These are phyloP conservation scores for Hypoxylon trugodes DNA, from an alignment of 495 filamentous ascomycete species.

Conservation along the genomic window DNA sequence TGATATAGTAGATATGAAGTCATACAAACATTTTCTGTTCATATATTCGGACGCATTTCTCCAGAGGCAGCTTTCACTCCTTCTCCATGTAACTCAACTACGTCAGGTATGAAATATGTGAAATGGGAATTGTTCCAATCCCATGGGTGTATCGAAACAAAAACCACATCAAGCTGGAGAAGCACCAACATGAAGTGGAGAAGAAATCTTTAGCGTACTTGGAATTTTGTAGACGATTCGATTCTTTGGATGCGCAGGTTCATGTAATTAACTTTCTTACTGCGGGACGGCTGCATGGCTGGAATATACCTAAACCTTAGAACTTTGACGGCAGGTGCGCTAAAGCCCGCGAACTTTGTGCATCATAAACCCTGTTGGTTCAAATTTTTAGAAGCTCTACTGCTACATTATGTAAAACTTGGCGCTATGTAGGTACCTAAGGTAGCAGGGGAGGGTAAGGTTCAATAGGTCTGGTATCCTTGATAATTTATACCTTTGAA, in stretches of 20 bases:
- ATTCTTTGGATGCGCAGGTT: no score
- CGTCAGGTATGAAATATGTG: constrained; percentile 6
- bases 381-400: constrained; percentile 11
- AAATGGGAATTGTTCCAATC: constrained; percentile 3
- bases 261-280: no score
- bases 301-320: not conserved
- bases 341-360: constrained; percentile 11
- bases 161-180: no score
- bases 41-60: not conserved
- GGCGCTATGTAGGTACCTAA: not conserved
- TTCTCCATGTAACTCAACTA: not conserved
- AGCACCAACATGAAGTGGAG: no score
- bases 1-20: constrained; percentile 20
- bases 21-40: constrained; percentile 11
- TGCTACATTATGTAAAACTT: not conserved
- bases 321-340: constrained; percentile 6
- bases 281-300: no score
- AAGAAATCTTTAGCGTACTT: no score
- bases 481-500: constrained; percentile 22
- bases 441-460: not conserved
- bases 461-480: constrained; percentile 11
- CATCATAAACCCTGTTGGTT: no score
- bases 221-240: no score
- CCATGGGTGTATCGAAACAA: no score
- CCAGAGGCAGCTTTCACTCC: constrained; percentile 17